Evolutionary conservation across 495 filamentous ascomycete species (phyloP).

Genomic region (Penicillium riverlandense): DNA sequence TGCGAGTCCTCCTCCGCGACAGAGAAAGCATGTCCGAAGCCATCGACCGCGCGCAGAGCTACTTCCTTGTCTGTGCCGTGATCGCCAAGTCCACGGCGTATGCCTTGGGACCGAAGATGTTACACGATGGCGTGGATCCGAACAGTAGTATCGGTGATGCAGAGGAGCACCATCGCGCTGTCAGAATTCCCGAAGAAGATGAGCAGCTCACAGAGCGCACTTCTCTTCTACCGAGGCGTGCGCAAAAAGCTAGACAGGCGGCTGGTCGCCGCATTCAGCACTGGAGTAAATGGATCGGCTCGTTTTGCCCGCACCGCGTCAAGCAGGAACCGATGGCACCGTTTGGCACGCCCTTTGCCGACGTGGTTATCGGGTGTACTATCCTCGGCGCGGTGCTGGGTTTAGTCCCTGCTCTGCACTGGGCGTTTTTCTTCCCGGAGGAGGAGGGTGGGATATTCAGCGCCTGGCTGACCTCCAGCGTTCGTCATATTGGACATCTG

Average conservation of each 20-base stretch:
- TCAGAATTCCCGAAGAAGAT: slow-evolving; percentile 9
- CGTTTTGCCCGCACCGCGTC: slow-evolving; percentile 7
- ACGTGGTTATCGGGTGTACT: slow-evolving; percentile 61
- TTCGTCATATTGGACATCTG: slow-evolving; percentile 60
- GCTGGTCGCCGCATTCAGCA: slow-evolving; percentile 8
- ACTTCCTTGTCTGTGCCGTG: slow-evolving; percentile 61
- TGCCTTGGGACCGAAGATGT: slow-evolving; percentile 52
- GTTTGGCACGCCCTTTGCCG: slow-evolving; percentile 41
- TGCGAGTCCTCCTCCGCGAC: slow-evolving; percentile 43
- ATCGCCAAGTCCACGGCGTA: slow-evolving; percentile 59
- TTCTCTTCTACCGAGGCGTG: slow-evolving; percentile 36
- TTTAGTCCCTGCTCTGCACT: slow-evolving; percentile 54
- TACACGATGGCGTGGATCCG: slow-evolving; percentile 24
- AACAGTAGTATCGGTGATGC: slow-evolving; percentile 5
- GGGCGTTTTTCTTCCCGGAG: slow-evolving; percentile 55
- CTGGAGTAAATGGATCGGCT: background rate
- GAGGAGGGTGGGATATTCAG: slow-evolving; percentile 62
- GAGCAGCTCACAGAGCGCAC: slow-evolving; percentile 40
- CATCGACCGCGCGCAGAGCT: slow-evolving; percentile 59
- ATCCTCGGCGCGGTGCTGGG: slow-evolving; percentile 55
- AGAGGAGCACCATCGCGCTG: slow-evolving; percentile 4
- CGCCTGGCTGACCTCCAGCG: slow-evolving; percentile 62
- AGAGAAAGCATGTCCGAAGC: slow-evolving; percentile 43
- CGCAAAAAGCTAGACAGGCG: slow-evolving; percentile 11
- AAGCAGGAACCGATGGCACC: slow-evolving; percentile 7